Evolutionary conservation across 768 basidiomycete genomes (phyloP).

Genomic region (Rhodocollybia butyracea): DNA sequence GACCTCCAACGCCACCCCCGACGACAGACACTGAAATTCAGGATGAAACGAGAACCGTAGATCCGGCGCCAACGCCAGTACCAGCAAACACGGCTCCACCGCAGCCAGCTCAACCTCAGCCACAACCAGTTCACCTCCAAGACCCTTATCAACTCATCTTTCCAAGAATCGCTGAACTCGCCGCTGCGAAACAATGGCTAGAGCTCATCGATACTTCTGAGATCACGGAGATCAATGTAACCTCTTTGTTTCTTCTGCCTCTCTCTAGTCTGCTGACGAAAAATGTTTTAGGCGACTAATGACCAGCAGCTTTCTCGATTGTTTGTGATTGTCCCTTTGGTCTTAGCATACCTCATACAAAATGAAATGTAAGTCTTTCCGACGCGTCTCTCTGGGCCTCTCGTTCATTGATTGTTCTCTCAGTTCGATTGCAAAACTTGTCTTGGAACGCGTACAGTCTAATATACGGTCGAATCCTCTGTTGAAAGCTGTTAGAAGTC

Average conservation of each 20-base stretch:
- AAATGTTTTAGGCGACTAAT: conserved; percentile 23
- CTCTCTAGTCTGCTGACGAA: not conserved
- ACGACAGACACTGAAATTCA: conserved; percentile 53
- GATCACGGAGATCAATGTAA: conserved; percentile 50
- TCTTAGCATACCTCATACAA: conserved; percentile 60
- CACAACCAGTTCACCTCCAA: conserved; percentile 14
- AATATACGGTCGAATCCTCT: conserved; percentile 41
- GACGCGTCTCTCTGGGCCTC: conserved; percentile 6
- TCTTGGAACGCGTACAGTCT: conserved; percentile 52
- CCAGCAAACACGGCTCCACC: not conserved
- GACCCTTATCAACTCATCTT: conserved; percentile 46
- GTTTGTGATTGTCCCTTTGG: conserved; percentile 54
- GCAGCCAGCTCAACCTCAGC: conserved; percentile 7
- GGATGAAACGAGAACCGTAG: conserved; percentile 41
- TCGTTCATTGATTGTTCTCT: not conserved
- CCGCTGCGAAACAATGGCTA: conserved; percentile 37
- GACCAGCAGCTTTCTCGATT: conserved; percentile 43
- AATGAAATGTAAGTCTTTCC: conserved; percentile 53
- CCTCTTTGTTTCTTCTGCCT: conserved; percentile 13
- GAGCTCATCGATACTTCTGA: conserved; percentile 49
- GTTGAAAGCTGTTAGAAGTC: conserved; percentile 39
- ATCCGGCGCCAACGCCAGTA: not conserved
- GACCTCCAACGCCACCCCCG: conserved; percentile 63
- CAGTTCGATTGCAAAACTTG: conserved; percentile 61
- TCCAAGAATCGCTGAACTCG: conserved; percentile 41